A percentile compares a stretch with the other conserved stretches of the same genome.
phyloP scores from a whole-genome alignment of 2,329 filamentous ascomycete species.

The Ophiostoma perfectum region DNA sequence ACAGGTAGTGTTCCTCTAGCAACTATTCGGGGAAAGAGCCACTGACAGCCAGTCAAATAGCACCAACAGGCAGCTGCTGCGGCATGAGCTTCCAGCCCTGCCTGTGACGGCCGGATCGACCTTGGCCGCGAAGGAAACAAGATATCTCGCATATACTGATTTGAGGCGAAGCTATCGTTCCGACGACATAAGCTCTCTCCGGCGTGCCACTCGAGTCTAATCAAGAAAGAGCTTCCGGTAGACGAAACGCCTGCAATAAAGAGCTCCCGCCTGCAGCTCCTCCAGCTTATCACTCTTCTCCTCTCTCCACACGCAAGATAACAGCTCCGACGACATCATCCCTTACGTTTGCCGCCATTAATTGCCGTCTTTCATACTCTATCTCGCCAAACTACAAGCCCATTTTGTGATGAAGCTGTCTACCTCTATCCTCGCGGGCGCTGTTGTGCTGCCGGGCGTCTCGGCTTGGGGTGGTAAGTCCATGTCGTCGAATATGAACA shows the following conservation, averaged over 20 bases:
- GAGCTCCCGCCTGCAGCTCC: background rate
- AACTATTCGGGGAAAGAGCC: constrained; percentile 13
- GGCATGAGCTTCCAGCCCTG: constrained; percentile 11
- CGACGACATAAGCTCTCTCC: too few species aligned
- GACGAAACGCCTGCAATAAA: too few species aligned
- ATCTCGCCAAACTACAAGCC: background rate
- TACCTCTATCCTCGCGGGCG: constrained; percentile 30
- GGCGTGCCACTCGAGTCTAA: too few species aligned
- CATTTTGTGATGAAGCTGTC: constrained; percentile 23
- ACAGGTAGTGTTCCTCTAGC: constrained; percentile 20
- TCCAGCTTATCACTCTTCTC: background rate
- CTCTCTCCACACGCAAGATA: background rate
- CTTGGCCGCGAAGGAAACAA: background rate
- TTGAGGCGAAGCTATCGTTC: too few species aligned
- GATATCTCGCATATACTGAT: background rate
- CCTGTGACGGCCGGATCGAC: background rate
- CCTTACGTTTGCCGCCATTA: background rate
- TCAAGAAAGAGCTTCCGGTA: too few species aligned
- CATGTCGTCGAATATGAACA: background rate
- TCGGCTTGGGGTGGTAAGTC: constrained; percentile 42
- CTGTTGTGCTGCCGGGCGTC: constrained; percentile 33
- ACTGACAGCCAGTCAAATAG: constrained; percentile 12
- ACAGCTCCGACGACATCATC: background rate
- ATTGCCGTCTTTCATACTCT: background rate
- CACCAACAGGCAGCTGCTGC: constrained; percentile 16